Evolutionary conservation across 257 asterid species (phyloP), one percentile per base, ranked within the genome.

Genomic region (Ballota nigra): DNA sequence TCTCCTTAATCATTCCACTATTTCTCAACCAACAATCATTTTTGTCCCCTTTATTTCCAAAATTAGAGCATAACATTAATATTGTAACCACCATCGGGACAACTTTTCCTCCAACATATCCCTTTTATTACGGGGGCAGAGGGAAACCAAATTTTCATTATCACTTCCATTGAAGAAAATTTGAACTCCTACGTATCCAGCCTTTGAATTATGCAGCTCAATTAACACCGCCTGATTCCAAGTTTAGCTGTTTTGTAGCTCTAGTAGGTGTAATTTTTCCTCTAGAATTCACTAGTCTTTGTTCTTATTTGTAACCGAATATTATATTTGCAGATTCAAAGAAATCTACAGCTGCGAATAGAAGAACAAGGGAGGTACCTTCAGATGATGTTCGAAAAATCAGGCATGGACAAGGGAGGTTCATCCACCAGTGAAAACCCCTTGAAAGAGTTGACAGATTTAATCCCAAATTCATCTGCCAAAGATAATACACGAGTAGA

Each of bases 311-410:
- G 22, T 70, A 20, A 45, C 65, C 34, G 16, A 11, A 70, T 43
- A 16, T 38, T 56, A 29, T 69, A 59, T 75, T 63, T 77, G 74
- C 90, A 91, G 98, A 93, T 91, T 66, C 97, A 91, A 80, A 91
- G 98, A 82, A 93, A 89, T 81, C 72, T 93, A 70, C 98, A 93
- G 89, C 91, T 91, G 38, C 86, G 96, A 28, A 93, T 93, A 72
- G 97, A 93, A 87, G 97, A 93, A 79, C 98, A 89, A 78, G 96
- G 98, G 55, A 79, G 86, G 52, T 70, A 79, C 61, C 96, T 91
- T 66, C 96, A 93, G 72, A 81, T 83, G 92, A 87, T 93, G 97
- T 87, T 93, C 73, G 98, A 93, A 85, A 84, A 91, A 78, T 78
- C 96, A 6, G 92, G 95, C 34, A 38, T 63, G 56, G 88, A 87